Conservation (phyloP, 192 early-diverging fungal genomes). For the Entophlyctis luteolus region DNA sequence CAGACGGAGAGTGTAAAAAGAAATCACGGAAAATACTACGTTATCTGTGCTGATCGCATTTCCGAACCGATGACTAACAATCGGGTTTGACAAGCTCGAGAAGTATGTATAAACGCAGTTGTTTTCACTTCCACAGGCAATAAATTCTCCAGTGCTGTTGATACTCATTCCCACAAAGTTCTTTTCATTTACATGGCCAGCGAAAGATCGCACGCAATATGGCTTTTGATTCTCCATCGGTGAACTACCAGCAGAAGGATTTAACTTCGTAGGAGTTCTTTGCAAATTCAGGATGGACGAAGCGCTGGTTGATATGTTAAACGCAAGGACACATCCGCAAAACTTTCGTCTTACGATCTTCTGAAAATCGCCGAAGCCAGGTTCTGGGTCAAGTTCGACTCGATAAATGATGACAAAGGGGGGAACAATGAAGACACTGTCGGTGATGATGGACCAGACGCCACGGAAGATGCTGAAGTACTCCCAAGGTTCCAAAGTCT, state of each 20-base stretch:
- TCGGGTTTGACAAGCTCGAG: constrained; percentile 66
- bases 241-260: too few relatives aligned
- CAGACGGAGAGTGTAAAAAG: background rate
- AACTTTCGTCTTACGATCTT: constrained; percentile 1
- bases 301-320: background rate
- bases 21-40: constrained; percentile 40
- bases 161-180: constrained; percentile 94
- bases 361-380: constrained; percentile 3
- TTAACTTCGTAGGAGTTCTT: background rate
- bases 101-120: constrained; percentile 87
- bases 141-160: constrained; percentile 68
- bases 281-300: background rate
- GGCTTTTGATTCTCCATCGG: background rate
- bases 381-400: constrained; percentile 11
- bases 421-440: constrained; percentile 1
- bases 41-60: constrained; percentile 59
- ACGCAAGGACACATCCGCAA: too few relatives aligned
- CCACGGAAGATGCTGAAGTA: background rate
- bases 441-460: background rate
- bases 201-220: constrained; percentile 65
- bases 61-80: constrained; percentile 74
- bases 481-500: constrained; percentile 72
- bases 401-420: constrained; percentile 16
- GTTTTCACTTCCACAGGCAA: constrained; percentile 90
- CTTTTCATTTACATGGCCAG: constrained; percentile 88